phyloP scores from a whole-genome alignment of 805 yeast genomes.

The Starmerella gropengiesseri region DNA sequence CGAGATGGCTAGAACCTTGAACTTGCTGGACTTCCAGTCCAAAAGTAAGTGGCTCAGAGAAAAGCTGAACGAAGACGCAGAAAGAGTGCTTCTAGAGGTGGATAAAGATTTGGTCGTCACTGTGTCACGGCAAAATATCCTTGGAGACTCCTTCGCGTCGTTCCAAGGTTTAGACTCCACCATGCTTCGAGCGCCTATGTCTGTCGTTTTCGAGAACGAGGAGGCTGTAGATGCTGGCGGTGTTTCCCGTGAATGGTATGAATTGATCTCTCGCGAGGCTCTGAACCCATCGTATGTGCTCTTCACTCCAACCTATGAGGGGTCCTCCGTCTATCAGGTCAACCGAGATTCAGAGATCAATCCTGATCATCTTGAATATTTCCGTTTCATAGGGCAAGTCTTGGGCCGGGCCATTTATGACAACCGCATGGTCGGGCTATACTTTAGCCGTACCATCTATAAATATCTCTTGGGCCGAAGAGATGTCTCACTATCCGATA shows the following conservation, averaged over 20 bases:
- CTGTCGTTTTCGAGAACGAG: slow-evolving; percentile 81
- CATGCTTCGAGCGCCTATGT: slow-evolving; percentile 39
- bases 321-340: slow-evolving; percentile 89
- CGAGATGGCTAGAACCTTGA: slow-evolving; percentile 75
- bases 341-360: slow-evolving; percentile 63
- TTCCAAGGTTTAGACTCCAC: slow-evolving; percentile 69
- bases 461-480: slow-evolving; percentile 63
- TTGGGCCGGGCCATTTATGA: slow-evolving; percentile 93
- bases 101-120: slow-evolving; percentile 44
- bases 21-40: slow-evolving; percentile 87
- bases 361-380: slow-evolving; percentile 85
- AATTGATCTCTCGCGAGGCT: slow-evolving; percentile 85
- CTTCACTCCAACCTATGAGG: slow-evolving; percentile 83
- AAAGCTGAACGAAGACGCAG: slow-evolving; percentile 33
- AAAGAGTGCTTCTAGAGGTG: slow-evolving; percentile 20
- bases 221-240: slow-evolving; percentile 99
- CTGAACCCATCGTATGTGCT: slow-evolving; percentile 91
- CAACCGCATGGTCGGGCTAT: slow-evolving; percentile 77
- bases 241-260: slow-evolving; percentile 94
- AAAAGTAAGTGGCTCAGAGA: slow-evolving; percentile 77
- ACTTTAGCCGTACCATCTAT: slow-evolving; percentile 90
- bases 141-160: slow-evolving; percentile 77
- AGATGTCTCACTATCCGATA: slow-evolving; percentile 75
- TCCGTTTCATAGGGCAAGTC: slow-evolving; percentile 86
- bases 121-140: slow-evolving; percentile 81